Evolutionary conservation across 2,329 filamentous ascomycete genomes (phyloP).

Genomic region (Huntiella moniliformis): DNA sequence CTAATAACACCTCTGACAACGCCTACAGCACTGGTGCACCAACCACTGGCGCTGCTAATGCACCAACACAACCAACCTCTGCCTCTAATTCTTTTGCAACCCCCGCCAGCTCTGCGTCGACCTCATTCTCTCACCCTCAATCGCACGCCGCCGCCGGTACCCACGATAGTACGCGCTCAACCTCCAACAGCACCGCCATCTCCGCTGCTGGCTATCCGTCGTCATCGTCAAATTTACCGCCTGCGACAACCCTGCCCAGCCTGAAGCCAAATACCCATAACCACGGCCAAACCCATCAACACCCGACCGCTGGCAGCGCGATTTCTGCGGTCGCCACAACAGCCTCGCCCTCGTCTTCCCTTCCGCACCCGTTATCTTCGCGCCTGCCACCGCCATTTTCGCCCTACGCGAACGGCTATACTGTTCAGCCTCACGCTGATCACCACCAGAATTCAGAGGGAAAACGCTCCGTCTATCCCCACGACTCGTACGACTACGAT

Average conservation of each 20-base stretch:
- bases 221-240: conserved; percentile 1
- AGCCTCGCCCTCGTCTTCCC: conserved; percentile 7
- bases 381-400: conserved; percentile 6
- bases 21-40: conserved; percentile 34
- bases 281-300: conserved; percentile 5
- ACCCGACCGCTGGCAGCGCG: conserved; percentile 7
- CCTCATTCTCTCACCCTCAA: background rate
- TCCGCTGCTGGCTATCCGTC: conserved; percentile 4
- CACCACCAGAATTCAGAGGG: background rate
- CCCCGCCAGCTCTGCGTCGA: background rate
- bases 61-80: conserved; percentile 16
- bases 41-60: conserved; percentile 46
- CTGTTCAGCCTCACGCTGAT: conserved; percentile 1
- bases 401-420: conserved; percentile 1
- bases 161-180: background rate
- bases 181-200: background rate
- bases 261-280: conserved; percentile 6
- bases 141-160: no score
- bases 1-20: background rate
- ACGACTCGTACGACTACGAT: conserved; percentile 11
- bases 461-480: conserved; percentile 4
- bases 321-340: conserved; percentile 9
- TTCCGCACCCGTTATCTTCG: background rate
- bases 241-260: conserved; percentile 8
- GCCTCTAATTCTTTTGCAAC: conserved; percentile 4